Evolutionary conservation across 371 early-diverging fungal genomes (phyloP).

Genomic region (Mucor racemosus): DNA sequence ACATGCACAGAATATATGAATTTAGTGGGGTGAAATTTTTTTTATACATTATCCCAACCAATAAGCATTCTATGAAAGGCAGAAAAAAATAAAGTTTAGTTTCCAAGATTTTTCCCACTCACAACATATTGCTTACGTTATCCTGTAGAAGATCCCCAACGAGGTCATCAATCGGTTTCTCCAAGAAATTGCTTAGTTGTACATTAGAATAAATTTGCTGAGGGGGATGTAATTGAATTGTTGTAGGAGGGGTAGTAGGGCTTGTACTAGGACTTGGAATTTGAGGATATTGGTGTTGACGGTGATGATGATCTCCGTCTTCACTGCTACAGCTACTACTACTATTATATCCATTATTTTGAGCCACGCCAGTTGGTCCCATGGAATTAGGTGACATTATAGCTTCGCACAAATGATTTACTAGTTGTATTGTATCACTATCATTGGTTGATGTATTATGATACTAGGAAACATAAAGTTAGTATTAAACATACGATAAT

Average conservation of each 20-base stretch:
- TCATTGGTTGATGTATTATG: constrained; percentile 3
- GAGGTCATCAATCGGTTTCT: constrained; percentile 6
- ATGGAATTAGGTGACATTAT: constrained; percentile 9
- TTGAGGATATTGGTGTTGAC: neutral
- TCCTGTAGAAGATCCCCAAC: constrained; percentile 10
- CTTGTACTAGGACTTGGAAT: neutral
- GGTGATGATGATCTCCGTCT: neutral
- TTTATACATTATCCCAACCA: neutral
- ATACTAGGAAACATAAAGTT: neutral
- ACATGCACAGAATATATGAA: no score
- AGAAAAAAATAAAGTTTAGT: constrained; percentile 2
- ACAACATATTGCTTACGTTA: constrained; percentile 6
- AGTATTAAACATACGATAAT: neutral
- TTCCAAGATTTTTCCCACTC: neutral
- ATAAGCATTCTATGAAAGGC: constrained; percentile 5
- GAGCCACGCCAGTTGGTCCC: neutral
- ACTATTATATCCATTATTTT: neutral
- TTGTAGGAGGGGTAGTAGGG: neutral
- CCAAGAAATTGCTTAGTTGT: neutral
- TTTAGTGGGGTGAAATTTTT: neutral
- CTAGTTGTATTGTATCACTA: constrained; percentile 7
- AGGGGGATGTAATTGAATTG: constrained; percentile 1
- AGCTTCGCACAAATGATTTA: constrained; percentile 10
- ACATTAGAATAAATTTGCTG: neutral
- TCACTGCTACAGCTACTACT: constrained; percentile 5